Conservation (phyloP, 495 filamentous ascomycete species). For the Penicillium bovifimosum region DNA sequence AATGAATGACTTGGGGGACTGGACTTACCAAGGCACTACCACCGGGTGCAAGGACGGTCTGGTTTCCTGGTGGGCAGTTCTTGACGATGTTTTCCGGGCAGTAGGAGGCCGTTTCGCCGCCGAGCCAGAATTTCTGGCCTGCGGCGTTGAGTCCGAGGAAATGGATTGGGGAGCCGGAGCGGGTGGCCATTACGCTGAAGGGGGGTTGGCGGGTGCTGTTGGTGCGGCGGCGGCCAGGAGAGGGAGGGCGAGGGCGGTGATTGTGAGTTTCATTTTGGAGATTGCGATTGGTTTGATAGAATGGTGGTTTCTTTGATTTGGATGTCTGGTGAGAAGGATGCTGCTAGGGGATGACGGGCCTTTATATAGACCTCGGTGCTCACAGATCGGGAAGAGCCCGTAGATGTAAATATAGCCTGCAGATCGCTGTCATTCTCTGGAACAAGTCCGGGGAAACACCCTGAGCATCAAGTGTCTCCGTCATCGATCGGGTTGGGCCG, state of each 20-base stretch:
- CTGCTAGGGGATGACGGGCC: no score
- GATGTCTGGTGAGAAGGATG: no score
- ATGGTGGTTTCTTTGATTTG: not conserved
- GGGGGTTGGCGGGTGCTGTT: conserved; percentile 14
- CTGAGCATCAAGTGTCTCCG: no score
- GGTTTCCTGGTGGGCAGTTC: conserved; percentile 38
- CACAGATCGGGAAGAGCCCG: no score
- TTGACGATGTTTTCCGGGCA: conserved; percentile 29
- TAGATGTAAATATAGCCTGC: no score
- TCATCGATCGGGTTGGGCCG: no score
- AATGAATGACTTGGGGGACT: not conserved
- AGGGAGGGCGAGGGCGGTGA: conserved; percentile 25
- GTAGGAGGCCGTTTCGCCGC: conserved; percentile 35
- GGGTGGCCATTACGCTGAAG: conserved; percentile 35
- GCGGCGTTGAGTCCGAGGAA: conserved; percentile 34
- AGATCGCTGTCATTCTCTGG: no score
- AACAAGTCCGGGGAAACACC: no score
- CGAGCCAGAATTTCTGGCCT: conserved; percentile 38
- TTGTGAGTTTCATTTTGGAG: conserved; percentile 27
- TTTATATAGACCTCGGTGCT: no score
- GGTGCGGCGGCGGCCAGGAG: conserved; percentile 29
- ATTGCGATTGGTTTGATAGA: not conserved
- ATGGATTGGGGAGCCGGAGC: conserved; percentile 41
- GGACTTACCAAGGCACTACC: conserved; percentile 32
- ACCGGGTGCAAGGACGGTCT: conserved; percentile 37